phyloP scores from a whole-genome alignment of 306 rosid genomes.

The Cucumis melo region DNA sequence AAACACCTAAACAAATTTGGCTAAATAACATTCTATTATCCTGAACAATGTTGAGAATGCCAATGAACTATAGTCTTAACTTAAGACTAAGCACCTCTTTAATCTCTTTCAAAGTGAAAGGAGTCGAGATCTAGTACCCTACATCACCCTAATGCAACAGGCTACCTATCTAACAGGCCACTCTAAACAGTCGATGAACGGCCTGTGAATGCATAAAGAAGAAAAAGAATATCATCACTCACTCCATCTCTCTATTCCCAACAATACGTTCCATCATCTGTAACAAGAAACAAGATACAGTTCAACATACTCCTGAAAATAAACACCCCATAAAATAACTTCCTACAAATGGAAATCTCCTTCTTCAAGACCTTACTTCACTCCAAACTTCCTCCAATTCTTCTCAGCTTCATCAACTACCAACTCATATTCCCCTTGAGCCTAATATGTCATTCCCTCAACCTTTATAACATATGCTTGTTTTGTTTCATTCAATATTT shows the following conservation, averaged over 20 bases:
- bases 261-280: neutral
- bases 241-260: neutral
- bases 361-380: neutral
- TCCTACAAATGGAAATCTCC: neutral
- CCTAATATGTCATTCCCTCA: neutral
- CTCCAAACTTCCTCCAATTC: neutral
- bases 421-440: neutral
- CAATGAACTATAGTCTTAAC: neutral
- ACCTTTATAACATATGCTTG: neutral
- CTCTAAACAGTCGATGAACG: neutral
- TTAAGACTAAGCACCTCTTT: neutral
- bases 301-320: neutral
- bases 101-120: neutral
- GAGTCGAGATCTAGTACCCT: neutral
- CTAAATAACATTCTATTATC: neutral
- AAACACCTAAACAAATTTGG: neutral
- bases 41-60: neutral
- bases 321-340: neutral
- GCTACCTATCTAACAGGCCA: neutral
- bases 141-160: neutral
- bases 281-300: neutral
- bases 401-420: neutral
- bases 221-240: neutral
- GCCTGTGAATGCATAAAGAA: neutral
- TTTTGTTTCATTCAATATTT: neutral